phyloP scores from a whole-genome alignment of 805 yeast species.

The Hanseniaspora thailandica region DNA sequence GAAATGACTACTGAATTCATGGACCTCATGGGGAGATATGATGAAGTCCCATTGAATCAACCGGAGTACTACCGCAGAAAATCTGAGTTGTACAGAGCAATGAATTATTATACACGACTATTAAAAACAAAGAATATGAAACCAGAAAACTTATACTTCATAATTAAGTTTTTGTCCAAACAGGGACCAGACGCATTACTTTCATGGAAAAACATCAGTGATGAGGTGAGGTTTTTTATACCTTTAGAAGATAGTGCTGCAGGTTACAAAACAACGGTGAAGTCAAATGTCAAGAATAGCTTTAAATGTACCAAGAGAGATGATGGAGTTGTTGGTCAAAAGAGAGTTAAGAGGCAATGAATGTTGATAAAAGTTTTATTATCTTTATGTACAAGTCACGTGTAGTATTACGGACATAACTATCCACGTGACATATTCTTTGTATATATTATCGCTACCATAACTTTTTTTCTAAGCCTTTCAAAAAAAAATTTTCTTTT shows the following conservation, averaged over 20 bases:
- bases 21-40: background rate
- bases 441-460: background rate
- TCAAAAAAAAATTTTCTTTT: no score
- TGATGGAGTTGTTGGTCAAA: background rate
- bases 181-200: background rate
- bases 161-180: background rate
- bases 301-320: background rate
- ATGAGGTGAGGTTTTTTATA: conserved; percentile 1
- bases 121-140: background rate
- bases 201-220: background rate
- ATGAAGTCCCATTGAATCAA: background rate
- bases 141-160: conserved; percentile 3
- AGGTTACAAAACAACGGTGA: background rate
- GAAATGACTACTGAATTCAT: conserved; percentile 3
- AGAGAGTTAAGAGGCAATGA: background rate
- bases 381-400: no score
- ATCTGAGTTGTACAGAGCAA: background rate
- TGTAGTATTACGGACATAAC: no score
- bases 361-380: no score
- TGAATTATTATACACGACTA: background rate
- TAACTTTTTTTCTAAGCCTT: background rate
- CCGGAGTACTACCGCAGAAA: background rate
- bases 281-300: background rate
- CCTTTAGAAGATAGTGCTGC: background rate
- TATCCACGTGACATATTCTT: background rate